phyloP scores from a whole-genome alignment of 176 grass and related monocot genomes.

The Carex littledalei region DNA sequence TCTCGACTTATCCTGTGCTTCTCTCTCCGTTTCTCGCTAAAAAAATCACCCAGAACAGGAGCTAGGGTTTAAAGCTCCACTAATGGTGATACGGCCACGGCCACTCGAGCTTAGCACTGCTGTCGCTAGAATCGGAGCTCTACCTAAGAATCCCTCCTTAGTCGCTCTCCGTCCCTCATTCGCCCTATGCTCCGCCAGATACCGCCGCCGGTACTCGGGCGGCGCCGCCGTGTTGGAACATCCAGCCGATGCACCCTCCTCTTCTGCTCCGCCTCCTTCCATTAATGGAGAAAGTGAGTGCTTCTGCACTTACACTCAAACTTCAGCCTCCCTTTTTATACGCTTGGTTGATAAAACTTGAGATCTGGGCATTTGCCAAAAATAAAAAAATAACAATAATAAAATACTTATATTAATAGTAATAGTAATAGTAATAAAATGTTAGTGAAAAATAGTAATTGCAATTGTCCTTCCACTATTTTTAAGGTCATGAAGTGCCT shows the following conservation, averaged over 20 bases:
- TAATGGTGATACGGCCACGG: conserved; percentile 55
- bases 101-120: conserved; percentile 46
- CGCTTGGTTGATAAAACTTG: background rate
- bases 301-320: background rate
- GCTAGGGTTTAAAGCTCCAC: conserved; percentile 4
- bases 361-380: background rate
- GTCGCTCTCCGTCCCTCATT: conserved; percentile 21
- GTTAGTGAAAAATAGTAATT: background rate
- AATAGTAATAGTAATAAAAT: background rate
- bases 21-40: background rate
- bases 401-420: background rate
- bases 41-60: background rate
- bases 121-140: conserved; percentile 35
- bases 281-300: conserved; percentile 22
- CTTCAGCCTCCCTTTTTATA: background rate
- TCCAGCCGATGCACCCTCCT: background rate
- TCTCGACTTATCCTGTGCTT: background rate
- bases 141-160: conserved; percentile 31
- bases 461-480: background rate
- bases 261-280: background rate
- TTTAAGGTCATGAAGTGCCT: conserved; percentile 29
- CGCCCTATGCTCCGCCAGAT: conserved; percentile 24
- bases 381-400: background rate
- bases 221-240: conserved; percentile 22
- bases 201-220: conserved; percentile 36